These are phyloP conservation scores for Kernera saxatilis DNA, from an alignment of 345 rosid species.

Conservation along the genomic window DNA sequence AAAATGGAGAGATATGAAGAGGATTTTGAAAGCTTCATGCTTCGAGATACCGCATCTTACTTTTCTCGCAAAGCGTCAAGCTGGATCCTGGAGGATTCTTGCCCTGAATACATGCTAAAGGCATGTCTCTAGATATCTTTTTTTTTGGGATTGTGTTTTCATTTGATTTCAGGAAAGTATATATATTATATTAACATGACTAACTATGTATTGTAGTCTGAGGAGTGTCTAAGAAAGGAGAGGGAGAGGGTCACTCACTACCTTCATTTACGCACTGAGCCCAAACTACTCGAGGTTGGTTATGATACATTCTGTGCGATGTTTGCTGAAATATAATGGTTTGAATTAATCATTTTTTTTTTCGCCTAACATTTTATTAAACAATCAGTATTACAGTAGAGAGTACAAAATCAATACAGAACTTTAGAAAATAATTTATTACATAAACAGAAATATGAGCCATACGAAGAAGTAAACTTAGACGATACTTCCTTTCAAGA, in stretches of 20 bases:
- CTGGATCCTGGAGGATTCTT: conserved; percentile 74
- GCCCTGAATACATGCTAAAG: conserved; percentile 75
- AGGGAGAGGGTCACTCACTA: conserved; percentile 81
- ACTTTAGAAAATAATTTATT: no score
- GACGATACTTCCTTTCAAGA: no score
- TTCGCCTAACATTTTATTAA: no score
- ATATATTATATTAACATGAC: neutral
- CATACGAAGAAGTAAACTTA: no score
- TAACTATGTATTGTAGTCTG: conserved; percentile 51
- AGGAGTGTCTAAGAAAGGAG: conserved; percentile 87
- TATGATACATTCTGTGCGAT: no score
- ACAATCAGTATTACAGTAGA: no score
- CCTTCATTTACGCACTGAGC: conserved; percentile 73
- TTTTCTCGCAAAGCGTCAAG: conserved; percentile 79
- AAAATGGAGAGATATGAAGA: conserved; percentile 51
- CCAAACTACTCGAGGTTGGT: conserved; percentile 91
- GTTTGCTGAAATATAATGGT: no score
- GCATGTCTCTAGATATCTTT: conserved; percentile 30
- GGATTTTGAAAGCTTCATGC: conserved; percentile 69
- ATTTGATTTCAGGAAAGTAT: neutral
- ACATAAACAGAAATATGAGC: no score
- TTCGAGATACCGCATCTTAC: conserved; percentile 57
- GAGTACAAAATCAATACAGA: no score
- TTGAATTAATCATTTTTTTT: no score
- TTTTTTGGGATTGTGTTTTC: neutral